Evolutionary conservation across 441 rosid genomes (phyloP), one percentile per base, ranked within the genome.

Genomic region (Daphne laureola): DNA sequence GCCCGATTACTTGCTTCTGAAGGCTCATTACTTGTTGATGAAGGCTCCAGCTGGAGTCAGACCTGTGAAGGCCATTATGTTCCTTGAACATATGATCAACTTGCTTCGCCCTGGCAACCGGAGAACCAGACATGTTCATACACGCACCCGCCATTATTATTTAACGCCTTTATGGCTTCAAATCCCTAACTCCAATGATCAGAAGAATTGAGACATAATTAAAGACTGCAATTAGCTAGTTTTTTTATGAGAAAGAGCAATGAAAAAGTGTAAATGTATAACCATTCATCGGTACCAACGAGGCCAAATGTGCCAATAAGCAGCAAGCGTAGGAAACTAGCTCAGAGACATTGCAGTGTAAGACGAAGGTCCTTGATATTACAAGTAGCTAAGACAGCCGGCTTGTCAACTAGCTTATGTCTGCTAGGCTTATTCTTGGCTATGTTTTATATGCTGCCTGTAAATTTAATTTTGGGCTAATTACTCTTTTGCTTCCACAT

Each of bases 1-100:
- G 71, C 13, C 65, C 54, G 9, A 31, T 31, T 31, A 67, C 56
- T 31, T 31, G 38, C 38, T 31, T 31, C 38, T 31, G 38, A 31
- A 31, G 38, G 7, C 11, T 31, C 38, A 31, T 31, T 3, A 70
- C 54, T 67, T 61, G 64, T 15, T 68, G 76, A 16, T 62, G 53
- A 42, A 84, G 77, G 51, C 81, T 79, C 27, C 68, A 77, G 53
- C 76, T 51, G 0, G 90, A 84, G 1, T 65, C 57, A 40, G 98
- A 83, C 54, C 77, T 69, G 18, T 62, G 68, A 14, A 86, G 79
- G 11, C 87, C 83, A 0, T 46, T 46, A 38, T 17, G 26, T 6
- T 72, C 74, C 53, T 78, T 83, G 60, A 65, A 76, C 14, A 62
- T 62, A 51, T n/a, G n/a, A n/a, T 67, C 60, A 31, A 76, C 78